These are phyloP conservation scores for Datisca glomerata DNA, from an alignment of 306 rosid genomes.

Conservation along the genomic window DNA sequence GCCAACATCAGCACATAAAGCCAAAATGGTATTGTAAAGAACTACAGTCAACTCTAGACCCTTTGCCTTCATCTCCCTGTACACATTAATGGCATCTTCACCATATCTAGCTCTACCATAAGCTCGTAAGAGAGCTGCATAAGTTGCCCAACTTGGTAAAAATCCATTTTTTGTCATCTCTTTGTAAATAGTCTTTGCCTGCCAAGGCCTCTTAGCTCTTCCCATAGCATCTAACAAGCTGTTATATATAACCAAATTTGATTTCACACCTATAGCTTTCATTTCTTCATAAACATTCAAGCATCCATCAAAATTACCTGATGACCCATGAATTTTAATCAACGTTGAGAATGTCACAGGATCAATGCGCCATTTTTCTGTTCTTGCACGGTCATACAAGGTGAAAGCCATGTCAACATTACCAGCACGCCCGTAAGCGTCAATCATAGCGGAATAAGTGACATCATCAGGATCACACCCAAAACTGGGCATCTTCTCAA, in stretches of 20 bases:
- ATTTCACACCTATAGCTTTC: constrained; percentile 61
- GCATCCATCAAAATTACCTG: constrained; percentile 68
- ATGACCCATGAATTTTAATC: constrained; percentile 58
- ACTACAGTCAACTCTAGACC: constrained; percentile 38
- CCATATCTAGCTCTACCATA: constrained; percentile 52
- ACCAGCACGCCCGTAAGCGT: constrained; percentile 67
- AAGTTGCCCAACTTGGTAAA: constrained; percentile 46
- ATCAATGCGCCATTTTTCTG: constrained; percentile 63
- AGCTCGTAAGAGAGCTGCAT: constrained; percentile 62
- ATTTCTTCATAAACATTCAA: constrained; percentile 71
- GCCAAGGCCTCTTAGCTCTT: constrained; percentile 61
- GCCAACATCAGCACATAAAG: constrained; percentile 80
- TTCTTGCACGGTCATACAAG: constrained; percentile 60
- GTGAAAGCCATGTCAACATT: constrained; percentile 56
- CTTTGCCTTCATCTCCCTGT: constrained; percentile 72
- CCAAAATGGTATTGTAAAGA: constrained; percentile 55
- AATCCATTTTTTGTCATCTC: constrained; percentile 60
- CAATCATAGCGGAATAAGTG: constrained; percentile 50
- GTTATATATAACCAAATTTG: constrained; percentile 44
- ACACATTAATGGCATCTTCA: constrained; percentile 52
- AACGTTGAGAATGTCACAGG: constrained; percentile 42
- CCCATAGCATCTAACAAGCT: constrained; percentile 66
- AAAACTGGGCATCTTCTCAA: constrained; percentile 62
- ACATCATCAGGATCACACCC: constrained; percentile 50
- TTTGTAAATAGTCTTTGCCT: constrained; percentile 47